Percentiles rank a stretch among this genome's conserved stretches.
phyloP scores from a whole-genome alignment of 495 filamentous ascomycete genomes.

The Cercophora sp. region DNA sequence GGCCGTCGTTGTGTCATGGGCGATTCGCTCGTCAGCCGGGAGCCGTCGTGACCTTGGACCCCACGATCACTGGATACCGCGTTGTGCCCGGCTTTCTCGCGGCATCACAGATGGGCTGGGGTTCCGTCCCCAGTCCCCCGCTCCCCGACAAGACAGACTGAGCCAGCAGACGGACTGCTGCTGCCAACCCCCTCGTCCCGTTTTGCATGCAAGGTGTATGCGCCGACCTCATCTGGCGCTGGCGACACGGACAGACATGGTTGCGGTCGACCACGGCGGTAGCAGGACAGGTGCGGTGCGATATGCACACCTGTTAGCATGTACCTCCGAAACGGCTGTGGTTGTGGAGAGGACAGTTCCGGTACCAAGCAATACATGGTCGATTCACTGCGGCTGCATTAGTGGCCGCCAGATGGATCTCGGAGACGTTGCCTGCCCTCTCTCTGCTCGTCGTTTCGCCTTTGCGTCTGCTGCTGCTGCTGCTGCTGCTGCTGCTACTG shows the following conservation, averaged over 20 bases:
- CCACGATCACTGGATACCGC: conserved; percentile 5
- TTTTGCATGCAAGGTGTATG: conserved; percentile 37
- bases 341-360: conserved; percentile 17
- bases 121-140: neutral
- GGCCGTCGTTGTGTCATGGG: conserved; percentile 12
- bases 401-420: conserved; percentile 50
- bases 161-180: too few species aligned
- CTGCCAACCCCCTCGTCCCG: conserved; percentile 4
- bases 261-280: conserved; percentile 16
- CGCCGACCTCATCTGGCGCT: conserved; percentile 30
- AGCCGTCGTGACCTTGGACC: conserved; percentile 12
- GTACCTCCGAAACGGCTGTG: conserved; percentile 25
- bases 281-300: conserved; percentile 32
- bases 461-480: too few species aligned
- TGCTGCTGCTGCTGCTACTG: too few species aligned
- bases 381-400: conserved; percentile 44
- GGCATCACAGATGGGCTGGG: conserved; percentile 9
- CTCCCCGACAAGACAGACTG: neutral
- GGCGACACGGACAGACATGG: conserved; percentile 13
- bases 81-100: conserved; percentile 8
- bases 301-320: conserved; percentile 36
- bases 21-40: conserved; percentile 29
- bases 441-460: too few species aligned
- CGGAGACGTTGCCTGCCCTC: conserved; percentile 22
- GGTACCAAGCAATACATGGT: conserved; percentile 29